Evolutionary conservation across 805 yeast genomes (phyloP).

Genomic region (Teunomyces panamensis): DNA sequence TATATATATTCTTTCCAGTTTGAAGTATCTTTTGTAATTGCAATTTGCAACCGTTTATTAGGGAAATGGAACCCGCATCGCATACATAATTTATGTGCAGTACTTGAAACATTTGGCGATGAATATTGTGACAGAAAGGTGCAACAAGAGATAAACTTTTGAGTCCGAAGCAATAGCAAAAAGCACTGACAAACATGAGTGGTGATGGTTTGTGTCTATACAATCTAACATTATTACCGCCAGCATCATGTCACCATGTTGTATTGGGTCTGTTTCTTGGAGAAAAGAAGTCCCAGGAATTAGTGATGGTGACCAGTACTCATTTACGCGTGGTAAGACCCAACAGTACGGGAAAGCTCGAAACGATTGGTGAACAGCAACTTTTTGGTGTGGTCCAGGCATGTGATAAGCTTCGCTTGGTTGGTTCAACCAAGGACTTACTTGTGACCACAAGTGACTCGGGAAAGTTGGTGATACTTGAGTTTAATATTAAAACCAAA

Average conservation of each 20-base stretch:
- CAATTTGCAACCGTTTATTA: neutral
- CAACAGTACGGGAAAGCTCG: constrained; percentile 57
- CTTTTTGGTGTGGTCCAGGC: constrained; percentile 58
- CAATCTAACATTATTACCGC: constrained; percentile 65
- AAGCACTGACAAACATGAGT: neutral
- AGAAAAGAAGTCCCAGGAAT: constrained; percentile 51
- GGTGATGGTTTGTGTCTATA: constrained; percentile 51
- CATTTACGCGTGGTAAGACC: constrained; percentile 52
- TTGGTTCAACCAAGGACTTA: constrained; percentile 54
- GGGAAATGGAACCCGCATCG: no score
- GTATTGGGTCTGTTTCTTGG: constrained; percentile 70
- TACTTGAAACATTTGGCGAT: neutral
- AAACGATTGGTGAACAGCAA: constrained; percentile 40
- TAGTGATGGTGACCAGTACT: constrained; percentile 57
- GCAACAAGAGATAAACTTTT: neutral
- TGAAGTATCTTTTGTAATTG: neutral
- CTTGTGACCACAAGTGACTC: constrained; percentile 76
- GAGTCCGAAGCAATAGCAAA: neutral
- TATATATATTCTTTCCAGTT: neutral
- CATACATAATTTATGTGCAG: neutral
- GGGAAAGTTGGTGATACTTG: constrained; percentile 61
- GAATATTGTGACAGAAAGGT: neutral
- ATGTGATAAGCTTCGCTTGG: constrained; percentile 48
- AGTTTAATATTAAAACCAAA: constrained; percentile 36
- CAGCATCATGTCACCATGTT: constrained; percentile 52